These are phyloP conservation scores for Pelargonium australe DNA, from an alignment of 441 rosid genomes.

Conservation along the genomic window DNA sequence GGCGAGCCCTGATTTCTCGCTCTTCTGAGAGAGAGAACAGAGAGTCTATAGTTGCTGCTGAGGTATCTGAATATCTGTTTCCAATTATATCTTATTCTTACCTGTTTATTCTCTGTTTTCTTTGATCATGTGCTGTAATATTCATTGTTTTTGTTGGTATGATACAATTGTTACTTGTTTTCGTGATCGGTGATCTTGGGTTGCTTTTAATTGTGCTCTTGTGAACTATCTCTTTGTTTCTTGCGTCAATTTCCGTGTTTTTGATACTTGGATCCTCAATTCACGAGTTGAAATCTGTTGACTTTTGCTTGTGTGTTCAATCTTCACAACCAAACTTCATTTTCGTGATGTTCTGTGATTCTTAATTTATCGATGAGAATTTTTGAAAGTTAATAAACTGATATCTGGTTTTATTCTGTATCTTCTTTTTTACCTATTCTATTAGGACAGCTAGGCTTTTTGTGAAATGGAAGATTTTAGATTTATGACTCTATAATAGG, in stretches of 20 bases:
- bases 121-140: neutral
- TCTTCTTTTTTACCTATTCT: neutral
- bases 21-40: conserved; percentile 1
- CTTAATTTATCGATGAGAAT: neutral
- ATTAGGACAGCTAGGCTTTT: neutral
- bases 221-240: neutral
- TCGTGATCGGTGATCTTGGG: neutral
- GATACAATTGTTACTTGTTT: neutral
- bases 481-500: neutral
- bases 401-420: neutral
- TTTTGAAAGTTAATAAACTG: neutral
- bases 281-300: neutral
- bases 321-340: neutral
- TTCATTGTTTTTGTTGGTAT: neutral
- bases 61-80: neutral
- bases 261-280: neutral
- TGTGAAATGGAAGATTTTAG: neutral
- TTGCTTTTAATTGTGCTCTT: neutral
- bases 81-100: neutral
- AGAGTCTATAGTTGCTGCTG: neutral
- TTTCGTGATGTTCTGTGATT: neutral
- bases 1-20: too few species aligned
- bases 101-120: neutral
- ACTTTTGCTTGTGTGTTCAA: neutral
- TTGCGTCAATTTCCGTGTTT: neutral